Conservation (phyloP, 2,329 filamentous ascomycete species). For the Sporothrix pseudoabietina region DNA sequence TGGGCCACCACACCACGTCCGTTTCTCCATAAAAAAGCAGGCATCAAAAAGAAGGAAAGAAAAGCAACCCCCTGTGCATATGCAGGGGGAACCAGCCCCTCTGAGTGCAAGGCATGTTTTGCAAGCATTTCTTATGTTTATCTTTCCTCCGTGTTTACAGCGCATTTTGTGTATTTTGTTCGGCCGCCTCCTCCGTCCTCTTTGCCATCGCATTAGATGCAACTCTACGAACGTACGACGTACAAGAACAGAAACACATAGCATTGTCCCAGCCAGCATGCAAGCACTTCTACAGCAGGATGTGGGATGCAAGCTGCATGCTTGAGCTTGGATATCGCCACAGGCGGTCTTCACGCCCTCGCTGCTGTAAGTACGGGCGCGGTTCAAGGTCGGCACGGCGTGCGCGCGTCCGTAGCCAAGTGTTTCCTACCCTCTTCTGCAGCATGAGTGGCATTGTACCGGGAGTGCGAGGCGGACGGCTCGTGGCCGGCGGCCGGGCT, state of each 20-base stretch:
- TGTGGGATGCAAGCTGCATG: not conserved
- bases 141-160: not conserved
- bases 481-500: slow-evolving; percentile 3
- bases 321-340: not conserved
- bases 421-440: not conserved
- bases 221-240: not conserved
- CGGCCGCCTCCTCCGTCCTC: not conserved
- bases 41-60: not conserved
- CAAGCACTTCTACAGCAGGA: not conserved
- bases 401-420: not conserved
- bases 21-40: slow-evolving; percentile 9
- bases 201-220: slow-evolving; percentile 8
- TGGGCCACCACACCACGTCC: too few species aligned
- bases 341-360: not conserved
- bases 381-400: not conserved
- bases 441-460: not conserved
- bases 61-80: not conserved
- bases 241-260: not conserved
- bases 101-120: not conserved
- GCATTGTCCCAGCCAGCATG: not conserved
- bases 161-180: not conserved
- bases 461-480: not conserved
- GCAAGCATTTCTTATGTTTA: not conserved
- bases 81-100: slow-evolving; percentile 9
- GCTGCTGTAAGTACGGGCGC: not conserved